Evolutionary conservation across 2,329 filamentous ascomycete species (phyloP).

Genomic region (Penicillium sp.): DNA sequence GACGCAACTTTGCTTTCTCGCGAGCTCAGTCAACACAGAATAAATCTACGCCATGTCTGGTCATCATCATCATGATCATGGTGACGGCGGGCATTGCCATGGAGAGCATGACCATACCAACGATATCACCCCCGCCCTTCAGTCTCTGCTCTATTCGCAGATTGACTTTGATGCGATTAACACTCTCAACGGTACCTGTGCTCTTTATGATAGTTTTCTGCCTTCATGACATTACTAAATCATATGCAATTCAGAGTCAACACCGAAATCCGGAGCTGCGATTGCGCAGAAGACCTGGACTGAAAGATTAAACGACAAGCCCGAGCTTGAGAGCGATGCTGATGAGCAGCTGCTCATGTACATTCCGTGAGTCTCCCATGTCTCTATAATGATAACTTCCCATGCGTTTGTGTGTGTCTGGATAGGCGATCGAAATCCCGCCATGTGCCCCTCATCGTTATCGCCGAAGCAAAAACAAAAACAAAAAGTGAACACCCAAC

Average conservation of each 20-base stretch:
- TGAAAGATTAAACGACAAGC: conserved; percentile 63
- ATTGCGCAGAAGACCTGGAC: conserved; percentile 89
- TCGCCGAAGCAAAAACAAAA: conserved; percentile 1
- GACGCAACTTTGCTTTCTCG: conserved; percentile 1
- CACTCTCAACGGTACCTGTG: conserved; percentile 67
- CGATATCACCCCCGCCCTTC: conserved; percentile 85
- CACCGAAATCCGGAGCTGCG: conserved; percentile 60
- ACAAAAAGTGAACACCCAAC: conserved; percentile 6
- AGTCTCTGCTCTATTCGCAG: conserved; percentile 84
- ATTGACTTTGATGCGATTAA: conserved; percentile 81
- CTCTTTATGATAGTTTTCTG: background rate
- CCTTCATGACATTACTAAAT: background rate
- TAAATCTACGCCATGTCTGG: conserved; percentile 26
- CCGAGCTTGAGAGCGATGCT: conserved; percentile 75
- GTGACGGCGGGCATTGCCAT: conserved; percentile 44
- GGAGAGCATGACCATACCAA: conserved; percentile 77
- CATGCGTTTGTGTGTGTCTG: background rate
- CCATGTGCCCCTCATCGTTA: conserved; percentile 24
- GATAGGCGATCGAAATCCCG: conserved; percentile 13
- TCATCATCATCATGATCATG: conserved; percentile 36
- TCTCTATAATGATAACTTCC: background rate
- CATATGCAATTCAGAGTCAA: conserved; percentile 45
- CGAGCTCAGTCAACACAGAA: background rate
- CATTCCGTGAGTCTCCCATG: conserved; percentile 60
- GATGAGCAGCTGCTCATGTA: conserved; percentile 94